A percentile compares a stretch with the other conserved stretches of the same genome.
phyloP scores from a whole-genome alignment of 768 basidiomycete genomes.

The Rhodocollybia butyracea region DNA sequence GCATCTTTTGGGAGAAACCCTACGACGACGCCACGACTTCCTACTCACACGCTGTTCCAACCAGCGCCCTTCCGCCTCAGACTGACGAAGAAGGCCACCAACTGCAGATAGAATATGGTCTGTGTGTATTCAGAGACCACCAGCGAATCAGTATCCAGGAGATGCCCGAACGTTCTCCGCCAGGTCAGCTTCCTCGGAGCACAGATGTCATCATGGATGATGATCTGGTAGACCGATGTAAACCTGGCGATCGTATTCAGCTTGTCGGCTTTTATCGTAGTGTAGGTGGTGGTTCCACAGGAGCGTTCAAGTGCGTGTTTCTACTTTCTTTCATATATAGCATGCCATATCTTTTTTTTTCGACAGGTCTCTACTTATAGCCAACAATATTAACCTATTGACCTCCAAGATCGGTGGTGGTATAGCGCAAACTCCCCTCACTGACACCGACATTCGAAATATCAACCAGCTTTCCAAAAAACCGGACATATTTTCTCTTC shows the following conservation, averaged over 20 bases:
- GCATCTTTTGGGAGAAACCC: slow-evolving; percentile 78
- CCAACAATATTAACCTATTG: slow-evolving; percentile 92
- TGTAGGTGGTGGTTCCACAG: slow-evolving; percentile 84
- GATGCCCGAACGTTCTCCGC: slow-evolving; percentile 98
- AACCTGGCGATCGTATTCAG: slow-evolving; percentile 97
- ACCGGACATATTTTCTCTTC: slow-evolving; percentile 79
- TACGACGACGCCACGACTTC: slow-evolving; percentile 93
- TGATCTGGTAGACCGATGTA: slow-evolving; percentile 95
- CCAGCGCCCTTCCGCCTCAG: slow-evolving; percentile 83
- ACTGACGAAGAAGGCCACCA: slow-evolving; percentile 87
- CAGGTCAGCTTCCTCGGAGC: slow-evolving; percentile 93
- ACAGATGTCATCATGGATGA: slow-evolving; percentile 96
- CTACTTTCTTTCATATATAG: slow-evolving; percentile 9
- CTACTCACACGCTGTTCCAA: slow-evolving; percentile 82
- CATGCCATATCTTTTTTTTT: slow-evolving; percentile 13
- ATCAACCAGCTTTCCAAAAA: slow-evolving; percentile 94
- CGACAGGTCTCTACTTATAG: slow-evolving; percentile 82
- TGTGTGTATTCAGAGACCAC: slow-evolving; percentile 91
- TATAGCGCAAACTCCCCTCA: slow-evolving; percentile 88
- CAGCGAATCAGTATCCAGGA: slow-evolving; percentile 98
- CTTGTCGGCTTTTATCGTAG: slow-evolving; percentile 94
- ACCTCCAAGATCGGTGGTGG: slow-evolving; percentile 95
- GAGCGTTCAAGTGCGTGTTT: slow-evolving; percentile 84
- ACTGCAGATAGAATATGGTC: slow-evolving; percentile 89
- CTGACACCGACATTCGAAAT: slow-evolving; percentile 90